These are phyloP conservation scores for Chlorella variabilis DNA, from an alignment of 163 green algal species.

Conservation along the genomic window DNA sequence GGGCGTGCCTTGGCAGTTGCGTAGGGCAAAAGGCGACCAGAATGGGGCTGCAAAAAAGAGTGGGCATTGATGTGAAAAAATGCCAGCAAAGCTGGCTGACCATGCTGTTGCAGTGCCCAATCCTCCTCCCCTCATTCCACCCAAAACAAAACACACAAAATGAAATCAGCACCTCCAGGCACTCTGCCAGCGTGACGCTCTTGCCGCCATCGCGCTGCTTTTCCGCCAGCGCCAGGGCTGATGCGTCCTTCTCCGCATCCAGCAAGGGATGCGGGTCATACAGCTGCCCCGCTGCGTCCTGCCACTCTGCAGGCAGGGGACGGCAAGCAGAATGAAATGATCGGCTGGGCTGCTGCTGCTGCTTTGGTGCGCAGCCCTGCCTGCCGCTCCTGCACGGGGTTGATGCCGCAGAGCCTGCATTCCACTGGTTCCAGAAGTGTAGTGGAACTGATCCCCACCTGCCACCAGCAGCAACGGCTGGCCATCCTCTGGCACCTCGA, in stretches of 20 bases:
- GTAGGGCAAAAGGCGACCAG: neutral
- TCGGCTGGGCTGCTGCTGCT: too few relatives aligned
- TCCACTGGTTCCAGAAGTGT: too few relatives aligned
- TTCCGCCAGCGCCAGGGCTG: conserved; percentile 13
- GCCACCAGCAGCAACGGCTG: conserved; percentile 23
- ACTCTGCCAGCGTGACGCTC: conserved; percentile 69
- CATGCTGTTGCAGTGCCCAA: too few relatives aligned
- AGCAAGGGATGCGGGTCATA: neutral
- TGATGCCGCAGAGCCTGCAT: too few relatives aligned
- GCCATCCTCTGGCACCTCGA: neutral
- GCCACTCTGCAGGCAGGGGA: conserved; percentile 17
- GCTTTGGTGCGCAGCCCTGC: too few relatives aligned
- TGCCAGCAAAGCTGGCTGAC: too few relatives aligned
- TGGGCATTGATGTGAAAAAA: too few relatives aligned
- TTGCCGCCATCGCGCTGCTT: conserved; percentile 17
- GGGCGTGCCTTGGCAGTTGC: too few relatives aligned
- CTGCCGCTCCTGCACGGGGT: too few relatives aligned
- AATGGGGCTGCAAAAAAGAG: neutral
- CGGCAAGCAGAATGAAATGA: neutral
- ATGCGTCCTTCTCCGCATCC: neutral
- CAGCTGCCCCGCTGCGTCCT: neutral
- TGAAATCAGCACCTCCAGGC: conserved; percentile 62
- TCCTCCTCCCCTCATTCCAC: too few relatives aligned
- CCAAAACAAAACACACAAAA: too few relatives aligned
- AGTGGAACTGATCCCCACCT: too few relatives aligned